Evolutionary conservation across 1,284 basidiomycete species (phyloP).

Genomic region (Cryptococcus hybrid): DNA sequence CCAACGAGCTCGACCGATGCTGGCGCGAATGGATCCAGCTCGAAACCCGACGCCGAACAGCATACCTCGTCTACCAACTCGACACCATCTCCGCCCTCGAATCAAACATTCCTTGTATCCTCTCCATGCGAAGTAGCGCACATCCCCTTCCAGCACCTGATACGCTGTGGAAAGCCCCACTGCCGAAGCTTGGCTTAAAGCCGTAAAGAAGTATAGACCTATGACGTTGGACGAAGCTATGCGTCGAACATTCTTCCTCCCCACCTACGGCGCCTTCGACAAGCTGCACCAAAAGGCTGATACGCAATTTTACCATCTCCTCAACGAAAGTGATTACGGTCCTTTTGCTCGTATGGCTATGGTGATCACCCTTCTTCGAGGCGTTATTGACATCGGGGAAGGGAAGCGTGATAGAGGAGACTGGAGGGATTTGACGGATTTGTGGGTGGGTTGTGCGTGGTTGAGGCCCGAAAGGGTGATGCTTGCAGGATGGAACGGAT

Average conservation of each 20-base stretch:
- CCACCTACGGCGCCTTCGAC: slow-evolving; percentile 40
- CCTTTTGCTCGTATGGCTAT: slow-evolving; percentile 50
- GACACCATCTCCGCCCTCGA: slow-evolving; percentile 52
- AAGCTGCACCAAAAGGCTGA: slow-evolving; percentile 32
- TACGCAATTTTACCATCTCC: slow-evolving; percentile 36
- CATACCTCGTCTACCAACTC: slow-evolving; percentile 51
- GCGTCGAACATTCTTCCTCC: slow-evolving; percentile 45
- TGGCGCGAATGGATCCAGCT: slow-evolving; percentile 52
- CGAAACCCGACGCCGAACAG: slow-evolving; percentile 50
- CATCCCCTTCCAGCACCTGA: slow-evolving; percentile 51
- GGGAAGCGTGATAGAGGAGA: slow-evolving; percentile 49
- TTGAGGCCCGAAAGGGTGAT: slow-evolving; percentile 31
- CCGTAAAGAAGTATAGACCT: slow-evolving; percentile 34
- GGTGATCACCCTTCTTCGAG: slow-evolving; percentile 48
- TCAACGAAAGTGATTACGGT: slow-evolving; percentile 45
- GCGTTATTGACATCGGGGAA: slow-evolving; percentile 51
- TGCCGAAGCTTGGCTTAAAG: slow-evolving; percentile 46
- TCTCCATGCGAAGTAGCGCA: slow-evolving; percentile 43
- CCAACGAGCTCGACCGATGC: slow-evolving; percentile 39
- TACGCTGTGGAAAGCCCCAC: slow-evolving; percentile 50
- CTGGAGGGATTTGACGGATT: slow-evolving; percentile 49
- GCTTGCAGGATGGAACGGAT: slow-evolving; percentile 32
- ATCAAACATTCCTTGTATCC: slow-evolving; percentile 45
- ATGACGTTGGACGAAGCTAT: slow-evolving; percentile 47
- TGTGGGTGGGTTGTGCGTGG: slow-evolving; percentile 43